Conservation (phyloP, 2,329 filamentous ascomycete species). For the Pyrenophora teres region DNA sequence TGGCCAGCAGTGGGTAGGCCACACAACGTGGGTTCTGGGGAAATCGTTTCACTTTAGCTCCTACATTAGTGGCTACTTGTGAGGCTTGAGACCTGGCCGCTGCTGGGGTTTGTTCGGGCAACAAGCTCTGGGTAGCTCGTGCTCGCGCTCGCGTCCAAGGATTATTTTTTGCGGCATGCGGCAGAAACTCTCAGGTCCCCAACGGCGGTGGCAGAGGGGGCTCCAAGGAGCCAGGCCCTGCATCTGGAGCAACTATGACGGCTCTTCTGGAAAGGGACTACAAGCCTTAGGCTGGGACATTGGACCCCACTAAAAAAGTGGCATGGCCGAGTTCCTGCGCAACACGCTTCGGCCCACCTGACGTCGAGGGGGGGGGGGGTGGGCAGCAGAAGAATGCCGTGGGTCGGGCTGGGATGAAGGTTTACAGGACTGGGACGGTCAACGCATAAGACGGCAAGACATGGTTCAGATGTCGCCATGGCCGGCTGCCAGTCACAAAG, state of each 20-base stretch:
- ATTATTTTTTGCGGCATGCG: too few species aligned
- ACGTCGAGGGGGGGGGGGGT: conserved; percentile 18
- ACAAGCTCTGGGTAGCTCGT: conserved; percentile 13
- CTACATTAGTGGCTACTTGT: conserved; percentile 17
- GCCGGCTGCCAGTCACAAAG: conserved; percentile 11
- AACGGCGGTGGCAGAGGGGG: conserved; percentile 27
- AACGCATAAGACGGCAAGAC: conserved; percentile 13
- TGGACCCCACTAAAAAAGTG: conserved; percentile 20
- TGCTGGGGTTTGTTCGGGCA: too few species aligned
- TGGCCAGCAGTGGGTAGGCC: conserved; percentile 30
- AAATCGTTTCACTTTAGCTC: conserved; percentile 45
- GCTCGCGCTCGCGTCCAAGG: not conserved
- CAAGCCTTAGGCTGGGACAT: conserved; percentile 22
- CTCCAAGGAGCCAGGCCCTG: conserved; percentile 20
- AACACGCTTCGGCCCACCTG: conserved; percentile 31
- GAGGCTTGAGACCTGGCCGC: too few species aligned
- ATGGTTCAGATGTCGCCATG: conserved; percentile 18
- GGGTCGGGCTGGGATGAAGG: conserved; percentile 18
- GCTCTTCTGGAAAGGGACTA: conserved; percentile 32
- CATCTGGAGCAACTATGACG: conserved; percentile 18
- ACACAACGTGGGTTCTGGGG: conserved; percentile 47
- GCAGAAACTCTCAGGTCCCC: conserved; percentile 9
- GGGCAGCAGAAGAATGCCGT: conserved; percentile 4
- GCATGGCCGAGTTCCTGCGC: conserved; percentile 27
- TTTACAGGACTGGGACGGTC: conserved; percentile 8